These are phyloP conservation scores for Pezicula radicicola DNA, from an alignment of 2,329 filamentous ascomycete genomes.

Conservation along the genomic window DNA sequence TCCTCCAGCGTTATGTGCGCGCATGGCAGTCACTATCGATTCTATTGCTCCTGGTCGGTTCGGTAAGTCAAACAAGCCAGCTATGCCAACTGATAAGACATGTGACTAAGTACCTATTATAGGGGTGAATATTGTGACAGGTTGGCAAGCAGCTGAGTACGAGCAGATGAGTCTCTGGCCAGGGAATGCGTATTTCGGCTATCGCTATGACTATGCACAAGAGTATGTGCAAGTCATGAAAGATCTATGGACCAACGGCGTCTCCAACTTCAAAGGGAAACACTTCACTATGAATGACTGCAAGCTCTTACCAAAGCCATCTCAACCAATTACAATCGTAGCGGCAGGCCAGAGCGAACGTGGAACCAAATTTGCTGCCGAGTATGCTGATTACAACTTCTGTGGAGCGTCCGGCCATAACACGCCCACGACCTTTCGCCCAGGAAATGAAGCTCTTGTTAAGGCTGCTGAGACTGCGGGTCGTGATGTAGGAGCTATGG, in stretches of 20 bases:
- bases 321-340: slow-evolving; percentile 18
- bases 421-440: slow-evolving; percentile 20
- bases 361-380: slow-evolving; percentile 24
- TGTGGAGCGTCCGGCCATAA: slow-evolving; percentile 23
- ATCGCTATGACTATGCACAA: slow-evolving; percentile 27
- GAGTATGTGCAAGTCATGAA: slow-evolving; percentile 28
- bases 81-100: neutral
- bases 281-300: slow-evolving; percentile 29
- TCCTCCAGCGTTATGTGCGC: slow-evolving; percentile 22
- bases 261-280: slow-evolving; percentile 26
- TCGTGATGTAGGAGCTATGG: slow-evolving; percentile 26
- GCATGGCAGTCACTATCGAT: slow-evolving; percentile 27
- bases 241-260: slow-evolving; percentile 24
- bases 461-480: slow-evolving; percentile 19
- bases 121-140: slow-evolving; percentile 28
- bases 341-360: slow-evolving; percentile 25
- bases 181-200: slow-evolving; percentile 20
- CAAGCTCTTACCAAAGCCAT: slow-evolving; percentile 18
- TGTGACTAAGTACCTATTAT: slow-evolving; percentile 13
- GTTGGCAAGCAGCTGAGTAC: slow-evolving; percentile 27
- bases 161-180: slow-evolving; percentile 28
- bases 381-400: slow-evolving; percentile 27
- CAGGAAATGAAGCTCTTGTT: slow-evolving; percentile 21
- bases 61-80: neutral
- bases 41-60: slow-evolving; percentile 25